Percentiles rank a stretch among this genome's conserved stretches.
Evolutionary conservation across 73 alveolate species (phyloP).

Genomic region (Paramecium primaurelia): DNA sequence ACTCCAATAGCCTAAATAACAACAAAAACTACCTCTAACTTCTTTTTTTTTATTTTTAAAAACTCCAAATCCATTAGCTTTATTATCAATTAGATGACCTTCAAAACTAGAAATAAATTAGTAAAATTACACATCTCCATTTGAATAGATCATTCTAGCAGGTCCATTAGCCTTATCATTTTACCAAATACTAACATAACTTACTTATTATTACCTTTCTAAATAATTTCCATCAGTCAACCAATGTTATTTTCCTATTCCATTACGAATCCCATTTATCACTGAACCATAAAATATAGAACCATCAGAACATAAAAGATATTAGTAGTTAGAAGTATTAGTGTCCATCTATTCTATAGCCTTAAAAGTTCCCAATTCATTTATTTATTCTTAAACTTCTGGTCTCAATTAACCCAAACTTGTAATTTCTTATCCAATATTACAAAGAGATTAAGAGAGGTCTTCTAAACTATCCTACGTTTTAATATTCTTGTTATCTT

Average conservation of each 20-base stretch:
- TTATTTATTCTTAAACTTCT: background rate
- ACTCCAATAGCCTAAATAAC: slow-evolving; percentile 8
- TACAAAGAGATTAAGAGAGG: background rate
- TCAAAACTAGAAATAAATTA: slow-evolving; percentile 20
- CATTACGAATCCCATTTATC: background rate
- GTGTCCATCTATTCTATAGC: background rate
- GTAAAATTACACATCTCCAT: slow-evolving; percentile 37
- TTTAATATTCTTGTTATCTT: background rate
- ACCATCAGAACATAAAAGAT: background rate
- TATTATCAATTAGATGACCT: slow-evolving; percentile 27
- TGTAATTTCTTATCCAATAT: slow-evolving; percentile 2
- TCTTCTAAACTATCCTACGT: background rate
- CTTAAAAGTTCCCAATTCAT: background rate
- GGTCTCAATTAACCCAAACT: background rate
- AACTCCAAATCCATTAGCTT: slow-evolving; percentile 40
- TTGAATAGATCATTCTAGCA: slow-evolving; percentile 30
- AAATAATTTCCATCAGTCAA: slow-evolving; percentile 33
- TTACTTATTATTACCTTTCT: background rate
- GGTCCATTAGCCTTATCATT: slow-evolving; percentile 42
- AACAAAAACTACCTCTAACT: background rate
- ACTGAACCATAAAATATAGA: slow-evolving; percentile 23
- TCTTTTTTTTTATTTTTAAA: slow-evolving; percentile 33
- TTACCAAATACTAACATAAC: background rate
- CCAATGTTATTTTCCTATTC: slow-evolving; percentile 44
- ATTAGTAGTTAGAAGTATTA: background rate